phyloP scores from a whole-genome alignment of 2,329 filamentous ascomycete species.

The Aschersonia sp. region DNA sequence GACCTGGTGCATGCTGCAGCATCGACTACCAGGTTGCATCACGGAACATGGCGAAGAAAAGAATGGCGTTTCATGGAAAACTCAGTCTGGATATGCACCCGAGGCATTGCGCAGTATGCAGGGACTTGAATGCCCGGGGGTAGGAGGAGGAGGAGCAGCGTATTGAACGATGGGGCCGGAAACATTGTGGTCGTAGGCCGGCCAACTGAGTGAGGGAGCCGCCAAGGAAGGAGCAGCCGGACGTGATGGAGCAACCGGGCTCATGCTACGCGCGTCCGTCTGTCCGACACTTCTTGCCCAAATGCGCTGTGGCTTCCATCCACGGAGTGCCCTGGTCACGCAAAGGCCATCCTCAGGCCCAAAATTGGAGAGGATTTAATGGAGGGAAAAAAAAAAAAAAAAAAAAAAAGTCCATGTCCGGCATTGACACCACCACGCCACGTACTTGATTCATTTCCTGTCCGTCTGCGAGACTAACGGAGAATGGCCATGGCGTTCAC shows the following conservation, averaged over 20 bases:
- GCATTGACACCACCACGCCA: background rate
- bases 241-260: too few species aligned
- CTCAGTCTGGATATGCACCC: background rate
- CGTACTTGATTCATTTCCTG: background rate
- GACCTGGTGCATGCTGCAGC: too few species aligned
- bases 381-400: too few species aligned
- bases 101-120: background rate
- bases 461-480: background rate
- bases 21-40: too few species aligned
- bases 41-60: too few species aligned
- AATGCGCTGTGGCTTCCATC: background rate
- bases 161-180: too few species aligned
- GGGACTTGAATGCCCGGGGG: background rate
- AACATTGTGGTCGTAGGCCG: background rate
- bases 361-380: too few species aligned
- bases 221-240: too few species aligned
- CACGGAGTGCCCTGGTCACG: background rate
- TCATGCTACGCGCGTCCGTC: too few species aligned
- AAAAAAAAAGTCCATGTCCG: background rate
- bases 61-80: background rate
- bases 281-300: too few species aligned
- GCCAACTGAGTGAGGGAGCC: too few species aligned
- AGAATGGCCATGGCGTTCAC: background rate
- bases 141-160: background rate
- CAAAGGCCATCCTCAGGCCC: background rate